These are phyloP conservation scores for Apiospora koreana DNA, from an alignment of 2,329 filamentous ascomycete genomes.

Conservation along the genomic window DNA sequence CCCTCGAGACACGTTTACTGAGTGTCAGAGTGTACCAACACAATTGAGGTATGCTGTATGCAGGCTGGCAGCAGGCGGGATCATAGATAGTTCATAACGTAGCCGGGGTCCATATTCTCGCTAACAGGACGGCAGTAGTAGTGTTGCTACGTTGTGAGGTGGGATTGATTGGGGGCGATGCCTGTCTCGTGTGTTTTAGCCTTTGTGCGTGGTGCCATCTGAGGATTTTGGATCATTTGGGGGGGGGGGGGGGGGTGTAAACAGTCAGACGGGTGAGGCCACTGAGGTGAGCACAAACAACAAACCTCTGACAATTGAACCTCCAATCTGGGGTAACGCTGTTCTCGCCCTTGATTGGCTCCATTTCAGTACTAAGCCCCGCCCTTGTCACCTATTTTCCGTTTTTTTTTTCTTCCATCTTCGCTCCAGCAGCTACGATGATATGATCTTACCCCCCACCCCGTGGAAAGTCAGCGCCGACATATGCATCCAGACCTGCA, in stretches of 20 bases:
- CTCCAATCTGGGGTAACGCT: neutral
- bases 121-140: neutral
- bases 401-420: neutral
- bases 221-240: neutral
- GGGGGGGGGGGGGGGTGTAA: neutral
- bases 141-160: neutral
- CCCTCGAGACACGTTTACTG: neutral
- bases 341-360: neutral
- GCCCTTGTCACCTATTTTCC: neutral
- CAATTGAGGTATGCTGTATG: neutral
- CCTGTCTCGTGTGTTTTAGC: neutral
- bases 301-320: neutral
- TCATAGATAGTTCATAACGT: neutral
- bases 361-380: neutral
- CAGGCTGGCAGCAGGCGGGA: neutral
- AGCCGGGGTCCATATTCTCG: neutral
- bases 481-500: neutral
- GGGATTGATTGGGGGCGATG: neutral
- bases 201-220: neutral
- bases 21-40: neutral
- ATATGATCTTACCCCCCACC: neutral
- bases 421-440: neutral
- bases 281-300: neutral
- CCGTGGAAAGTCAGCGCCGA: neutral
- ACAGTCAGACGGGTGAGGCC: too few relatives aligned